Evolutionary conservation across 2,329 filamentous ascomycete species (phyloP).

Genomic region (Gyromitra esculenta): DNA sequence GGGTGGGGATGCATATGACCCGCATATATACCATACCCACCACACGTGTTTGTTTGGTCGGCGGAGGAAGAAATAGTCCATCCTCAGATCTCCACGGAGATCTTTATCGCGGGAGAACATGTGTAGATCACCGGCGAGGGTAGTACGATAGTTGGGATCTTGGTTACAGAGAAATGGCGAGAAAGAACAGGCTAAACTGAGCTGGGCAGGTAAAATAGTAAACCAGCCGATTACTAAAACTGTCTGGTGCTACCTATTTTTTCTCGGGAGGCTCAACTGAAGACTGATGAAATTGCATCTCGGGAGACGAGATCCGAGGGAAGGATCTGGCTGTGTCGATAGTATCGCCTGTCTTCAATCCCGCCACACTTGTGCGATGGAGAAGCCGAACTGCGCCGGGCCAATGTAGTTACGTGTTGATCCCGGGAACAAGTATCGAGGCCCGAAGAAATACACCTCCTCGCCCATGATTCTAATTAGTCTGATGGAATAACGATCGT

Average conservation of each 20-base stretch:
- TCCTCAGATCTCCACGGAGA: constrained; percentile 29
- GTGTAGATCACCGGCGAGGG: background rate
- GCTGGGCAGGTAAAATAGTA: constrained; percentile 8
- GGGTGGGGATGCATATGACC: constrained; percentile 4
- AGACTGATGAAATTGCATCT: background rate
- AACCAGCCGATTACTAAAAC: background rate
- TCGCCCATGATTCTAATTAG: background rate
- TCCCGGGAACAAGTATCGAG: background rate
- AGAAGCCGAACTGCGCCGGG: background rate
- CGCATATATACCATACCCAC: background rate
- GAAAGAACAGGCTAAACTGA: constrained; percentile 1
- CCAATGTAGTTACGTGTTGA: background rate
- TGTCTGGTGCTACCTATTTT: background rate
- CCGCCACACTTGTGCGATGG: background rate
- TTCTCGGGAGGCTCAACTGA: background rate
- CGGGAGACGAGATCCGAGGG: background rate
- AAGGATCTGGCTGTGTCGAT: background rate
- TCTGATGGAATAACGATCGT: background rate
- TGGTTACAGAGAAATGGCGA: background rate
- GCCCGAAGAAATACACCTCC: background rate
- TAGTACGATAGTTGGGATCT: background rate
- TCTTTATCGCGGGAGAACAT: background rate
- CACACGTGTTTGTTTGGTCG: constrained; percentile 25
- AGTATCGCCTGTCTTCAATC: background rate
- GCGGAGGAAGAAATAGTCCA: background rate